Conservation (phyloP, 768 basidiomycete species). For the Mycena filopes region DNA sequence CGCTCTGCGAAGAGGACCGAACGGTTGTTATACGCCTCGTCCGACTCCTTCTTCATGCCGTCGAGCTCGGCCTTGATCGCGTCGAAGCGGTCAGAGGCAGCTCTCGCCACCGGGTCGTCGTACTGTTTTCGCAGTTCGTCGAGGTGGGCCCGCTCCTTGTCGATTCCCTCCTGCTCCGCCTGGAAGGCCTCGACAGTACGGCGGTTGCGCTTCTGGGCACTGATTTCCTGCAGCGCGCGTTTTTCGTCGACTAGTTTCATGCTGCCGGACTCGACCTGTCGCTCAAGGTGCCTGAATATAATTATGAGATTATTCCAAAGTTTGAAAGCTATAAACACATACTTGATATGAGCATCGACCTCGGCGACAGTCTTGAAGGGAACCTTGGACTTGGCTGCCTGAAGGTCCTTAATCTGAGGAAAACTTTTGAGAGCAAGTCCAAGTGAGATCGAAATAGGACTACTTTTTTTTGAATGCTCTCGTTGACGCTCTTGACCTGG, state of each 20-base stretch:
- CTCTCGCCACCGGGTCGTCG: conserved; percentile 91
- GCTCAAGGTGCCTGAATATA: conserved; percentile 77
- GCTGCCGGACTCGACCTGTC: conserved; percentile 90
- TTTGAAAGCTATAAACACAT: conserved; percentile 41
- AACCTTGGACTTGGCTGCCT: conserved; percentile 81
- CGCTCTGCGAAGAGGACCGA: conserved; percentile 90
- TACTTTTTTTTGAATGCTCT: conserved; percentile 86
- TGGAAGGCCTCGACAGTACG: conserved; percentile 85
- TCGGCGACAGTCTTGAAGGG: conserved; percentile 86
- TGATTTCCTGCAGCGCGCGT: conserved; percentile 92
- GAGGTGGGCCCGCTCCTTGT: conserved; percentile 75
- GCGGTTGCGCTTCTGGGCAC: conserved; percentile 73
- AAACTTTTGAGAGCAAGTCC: conserved; percentile 10
- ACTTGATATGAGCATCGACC: conserved; percentile 90
- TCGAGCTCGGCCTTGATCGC: conserved; percentile 87
- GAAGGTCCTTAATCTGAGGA: conserved; percentile 83
- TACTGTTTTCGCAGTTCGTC: conserved; percentile 86
- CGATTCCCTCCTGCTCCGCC: conserved; percentile 81
- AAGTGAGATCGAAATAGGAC: not conserved
- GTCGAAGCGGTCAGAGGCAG: conserved; percentile 83
- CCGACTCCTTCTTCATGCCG: conserved; percentile 84
- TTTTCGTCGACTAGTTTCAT: conserved; percentile 97
- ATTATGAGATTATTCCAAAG: conserved; percentile 27
- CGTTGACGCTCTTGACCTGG: conserved; percentile 83
- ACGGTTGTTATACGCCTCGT: conserved; percentile 85